Evolutionary conservation across 1,284 basidiomycete genomes (phyloP), one percentile per base, ranked within the genome.

Genomic region (Farysia itapuensis): DNA sequence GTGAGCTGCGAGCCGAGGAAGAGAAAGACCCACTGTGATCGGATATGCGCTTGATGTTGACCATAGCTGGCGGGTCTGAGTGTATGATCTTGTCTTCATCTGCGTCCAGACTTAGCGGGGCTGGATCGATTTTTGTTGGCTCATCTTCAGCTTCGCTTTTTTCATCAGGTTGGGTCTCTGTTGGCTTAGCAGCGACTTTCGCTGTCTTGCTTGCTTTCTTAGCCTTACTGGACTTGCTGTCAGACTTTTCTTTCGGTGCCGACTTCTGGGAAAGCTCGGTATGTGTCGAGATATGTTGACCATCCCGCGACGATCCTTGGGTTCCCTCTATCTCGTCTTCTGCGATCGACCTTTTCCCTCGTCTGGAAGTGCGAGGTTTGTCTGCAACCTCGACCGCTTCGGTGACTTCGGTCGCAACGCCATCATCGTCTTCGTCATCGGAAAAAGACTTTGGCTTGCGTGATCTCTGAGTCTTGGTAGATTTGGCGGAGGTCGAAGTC

Each of bases 391-490:
- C n/a, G n/a, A n/a, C n/a, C n/a, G n/a, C n/a, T n/a, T n/a, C 16
- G 24, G 3, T 5, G 13, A 26, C 11, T 12, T 32, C 30, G 12
- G 11, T 32, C 30, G 15, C 30, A 14, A 13, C 15, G n/a, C 9
- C 30, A 2, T 5, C n/a, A n/a, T 47, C 39, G 15, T 50, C 35
- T 9, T 52, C 49, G 21, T 43, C 45, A 14, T 52, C 45, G 5
- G 56, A 53, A 23, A 59, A 49, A 1, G 16, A 36, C n/a, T 34
- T 45, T 7, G 56, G 43, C 20, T 29, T 29, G 16, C 49, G 48
- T 34, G 43, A 52, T 19, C 5, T 18, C 9, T 40, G 44, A 14
- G 26, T 28, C n/a, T 28, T 9, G 11, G 11, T 28, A n/a, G n/a
- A 11, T n/a, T 28, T 28, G 26, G n/a, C n/a, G 11, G 9, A 11